phyloP scores from a whole-genome alignment of 768 basidiomycete species.

The Tulasnella sp. region DNA sequence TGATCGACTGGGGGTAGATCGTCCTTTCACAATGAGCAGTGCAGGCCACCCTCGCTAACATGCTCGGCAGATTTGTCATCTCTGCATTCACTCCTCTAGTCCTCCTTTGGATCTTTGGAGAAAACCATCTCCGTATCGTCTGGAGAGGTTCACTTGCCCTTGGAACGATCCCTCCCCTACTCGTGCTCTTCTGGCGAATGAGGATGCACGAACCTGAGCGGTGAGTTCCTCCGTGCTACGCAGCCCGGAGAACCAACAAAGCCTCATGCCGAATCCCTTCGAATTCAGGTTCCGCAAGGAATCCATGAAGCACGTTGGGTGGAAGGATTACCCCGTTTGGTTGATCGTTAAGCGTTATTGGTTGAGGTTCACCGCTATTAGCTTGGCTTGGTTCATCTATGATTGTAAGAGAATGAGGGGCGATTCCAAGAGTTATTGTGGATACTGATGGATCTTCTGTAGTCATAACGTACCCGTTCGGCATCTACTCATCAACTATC shows the following conservation, averaged over 20 bases:
- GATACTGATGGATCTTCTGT: not conserved
- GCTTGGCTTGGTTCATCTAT: slow-evolving; percentile 58
- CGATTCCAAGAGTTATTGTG: too few relatives aligned
- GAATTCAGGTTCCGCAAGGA: slow-evolving; percentile 53
- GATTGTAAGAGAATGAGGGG: slow-evolving; percentile 28
- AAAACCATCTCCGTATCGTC: slow-evolving; percentile 74
- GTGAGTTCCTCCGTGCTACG: not conserved
- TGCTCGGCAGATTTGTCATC: slow-evolving; percentile 52
- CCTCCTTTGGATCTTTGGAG: slow-evolving; percentile 83
- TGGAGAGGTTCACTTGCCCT: slow-evolving; percentile 83
- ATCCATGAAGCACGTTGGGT: slow-evolving; percentile 62
- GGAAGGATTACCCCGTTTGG: slow-evolving; percentile 61
- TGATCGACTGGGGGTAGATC: slow-evolving; percentile 55
- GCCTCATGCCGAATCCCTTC: not conserved
- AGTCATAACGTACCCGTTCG: slow-evolving; percentile 64
- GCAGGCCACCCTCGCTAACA: not conserved
- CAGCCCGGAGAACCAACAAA: not conserved
- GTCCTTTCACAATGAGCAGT: not conserved
- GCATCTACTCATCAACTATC: slow-evolving; percentile 75
- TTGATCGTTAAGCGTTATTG: slow-evolving; percentile 81
- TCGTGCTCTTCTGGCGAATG: slow-evolving; percentile 83
- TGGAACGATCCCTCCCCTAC: slow-evolving; percentile 72
- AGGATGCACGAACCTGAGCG: slow-evolving; percentile 75
- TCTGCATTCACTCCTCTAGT: slow-evolving; percentile 79
- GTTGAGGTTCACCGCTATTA: slow-evolving; percentile 65